Base-by-base conservation (phyloP, 441 rosid species). In the Eugenia klotzschiana region DNA sequence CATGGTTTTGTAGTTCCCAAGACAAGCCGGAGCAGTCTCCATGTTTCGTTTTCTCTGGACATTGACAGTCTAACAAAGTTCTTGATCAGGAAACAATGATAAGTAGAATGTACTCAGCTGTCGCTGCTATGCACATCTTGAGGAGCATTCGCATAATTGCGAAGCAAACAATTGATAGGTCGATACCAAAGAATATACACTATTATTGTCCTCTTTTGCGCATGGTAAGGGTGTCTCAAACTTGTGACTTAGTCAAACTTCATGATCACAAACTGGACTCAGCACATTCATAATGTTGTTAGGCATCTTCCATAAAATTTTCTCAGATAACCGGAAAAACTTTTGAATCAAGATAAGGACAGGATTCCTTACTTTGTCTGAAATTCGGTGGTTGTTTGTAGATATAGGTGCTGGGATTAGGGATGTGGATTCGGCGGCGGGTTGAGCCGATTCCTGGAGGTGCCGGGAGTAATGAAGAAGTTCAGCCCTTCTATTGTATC, bases 401-500 rank as follows among this genome's bases (percentile, higher is more conserved):
- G 85, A 73, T n/a, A 60, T 18, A 27, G 60, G 51, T 64, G 27
- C 33, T 49, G 50, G 81, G 77, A n/a, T 41, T 51, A 46, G 72
- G 33, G 77, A 10, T 69, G 55, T 15, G 55, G 33, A 72, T 20
- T 20, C 46, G 6, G 56, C 22, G 10, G 77, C 79, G 2, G 64
- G 73, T 50, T 51, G 57, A 58, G 79, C 79, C 12, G 80, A 37
- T 29, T 84, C 82, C n/a, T 64, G 82, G 29, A 84, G 82, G 25
- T 43, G 64, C 51, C 20, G 53, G 20, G 51, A 80, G 58, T 79
- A 84, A n/a, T 57, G 79, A 50, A 84, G 85, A 50, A 84, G 85
- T 52, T 84, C 82, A 4, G 85, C 83, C 41, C 57, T 84, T 58
- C 85, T 57, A 82, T 51, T 58, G 79, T 79, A 58, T 53, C 79